Percentiles rank a stretch among this genome's conserved stretches.
These are phyloP conservation scores for Phytophthora multivora DNA, from an alignment of 352 stramenopile genomes.

Conservation along the genomic window DNA sequence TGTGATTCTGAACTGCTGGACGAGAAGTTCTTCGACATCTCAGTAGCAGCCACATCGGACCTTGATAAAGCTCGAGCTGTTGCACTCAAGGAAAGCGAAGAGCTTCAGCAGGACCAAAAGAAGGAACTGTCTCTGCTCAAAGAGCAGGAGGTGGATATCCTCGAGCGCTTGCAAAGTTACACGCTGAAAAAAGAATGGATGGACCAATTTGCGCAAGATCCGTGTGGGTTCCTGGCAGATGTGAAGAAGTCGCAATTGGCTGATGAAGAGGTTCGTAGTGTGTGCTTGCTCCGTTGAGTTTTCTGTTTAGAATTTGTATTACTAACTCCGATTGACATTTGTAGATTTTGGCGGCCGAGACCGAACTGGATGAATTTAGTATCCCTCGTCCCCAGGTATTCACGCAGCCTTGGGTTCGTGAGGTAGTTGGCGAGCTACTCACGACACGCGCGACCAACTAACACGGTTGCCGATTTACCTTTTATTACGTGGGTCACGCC, in stretches of 20 bases:
- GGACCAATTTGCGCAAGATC: conserved; percentile 65
- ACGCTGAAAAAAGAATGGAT: conserved; percentile 73
- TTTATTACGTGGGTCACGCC: conserved; percentile 8
- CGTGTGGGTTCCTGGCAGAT: conserved; percentile 65
- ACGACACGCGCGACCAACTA: conserved; percentile 30
- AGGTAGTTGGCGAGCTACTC: conserved; percentile 33
- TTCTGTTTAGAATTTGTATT: not conserved
- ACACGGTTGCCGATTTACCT: not conserved
- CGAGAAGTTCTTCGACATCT: conserved; percentile 64
- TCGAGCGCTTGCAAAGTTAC: conserved; percentile 53
- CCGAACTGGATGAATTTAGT: conserved; percentile 65
- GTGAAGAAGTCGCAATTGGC: conserved; percentile 61
- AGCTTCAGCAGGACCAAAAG: conserved; percentile 69
- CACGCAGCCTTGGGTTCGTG: conserved; percentile 72
- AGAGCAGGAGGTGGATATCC: conserved; percentile 58
- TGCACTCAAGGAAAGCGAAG: conserved; percentile 57
- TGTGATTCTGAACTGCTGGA: conserved; percentile 42
- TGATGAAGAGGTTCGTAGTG: conserved; percentile 54
- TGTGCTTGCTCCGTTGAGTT: no score
- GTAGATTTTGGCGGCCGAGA: conserved; percentile 61
- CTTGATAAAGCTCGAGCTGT: conserved; percentile 42
- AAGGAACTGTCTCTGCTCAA: conserved; percentile 67
- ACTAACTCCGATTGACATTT: not conserved
- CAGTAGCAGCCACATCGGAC: conserved; percentile 58
- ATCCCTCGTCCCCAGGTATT: conserved; percentile 68